These are phyloP conservation scores for Zygosaccharomyces rouxii DNA, from an alignment of 805 yeast genomes.

Conservation along the genomic window DNA sequence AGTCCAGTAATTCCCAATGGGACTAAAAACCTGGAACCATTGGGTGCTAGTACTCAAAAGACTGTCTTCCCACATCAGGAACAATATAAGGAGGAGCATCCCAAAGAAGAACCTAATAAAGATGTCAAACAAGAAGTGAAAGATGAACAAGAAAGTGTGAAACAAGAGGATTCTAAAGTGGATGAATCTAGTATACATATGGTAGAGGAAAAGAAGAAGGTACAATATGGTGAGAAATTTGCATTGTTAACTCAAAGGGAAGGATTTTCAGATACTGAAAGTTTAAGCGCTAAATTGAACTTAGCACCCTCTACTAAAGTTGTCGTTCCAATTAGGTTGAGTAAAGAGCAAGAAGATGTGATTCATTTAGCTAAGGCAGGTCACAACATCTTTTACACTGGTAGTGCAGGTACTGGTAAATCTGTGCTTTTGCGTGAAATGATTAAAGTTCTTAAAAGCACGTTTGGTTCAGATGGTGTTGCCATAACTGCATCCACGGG, in stretches of 20 bases:
- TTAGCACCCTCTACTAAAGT: conserved; percentile 25
- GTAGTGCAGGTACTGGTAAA: conserved; percentile 98
- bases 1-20: background rate
- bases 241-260: conserved; percentile 33
- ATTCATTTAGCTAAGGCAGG: conserved; percentile 62
- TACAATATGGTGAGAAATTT: conserved; percentile 26
- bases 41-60: conserved; percentile 2
- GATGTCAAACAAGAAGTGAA: background rate
- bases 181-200: conserved; percentile 11
- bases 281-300: conserved; percentile 12
- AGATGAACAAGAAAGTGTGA: background rate
- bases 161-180: background rate
- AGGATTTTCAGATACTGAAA: conserved; percentile 13
- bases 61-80: background rate
- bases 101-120: background rate
- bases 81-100: background rate
- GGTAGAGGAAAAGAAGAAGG: conserved; percentile 10
- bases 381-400: conserved; percentile 79
- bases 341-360: conserved; percentile 63
- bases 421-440: conserved; percentile 72
- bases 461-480: conserved; percentile 47
- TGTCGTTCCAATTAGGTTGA: conserved; percentile 35
- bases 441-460: conserved; percentile 47
- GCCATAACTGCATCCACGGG: conserved; percentile 86
- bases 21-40: background rate